Evolutionary conservation across 1,284 basidiomycete genomes (phyloP), one percentile per base, ranked within the genome.

Genomic region (Fomitiporia mediterranea): DNA sequence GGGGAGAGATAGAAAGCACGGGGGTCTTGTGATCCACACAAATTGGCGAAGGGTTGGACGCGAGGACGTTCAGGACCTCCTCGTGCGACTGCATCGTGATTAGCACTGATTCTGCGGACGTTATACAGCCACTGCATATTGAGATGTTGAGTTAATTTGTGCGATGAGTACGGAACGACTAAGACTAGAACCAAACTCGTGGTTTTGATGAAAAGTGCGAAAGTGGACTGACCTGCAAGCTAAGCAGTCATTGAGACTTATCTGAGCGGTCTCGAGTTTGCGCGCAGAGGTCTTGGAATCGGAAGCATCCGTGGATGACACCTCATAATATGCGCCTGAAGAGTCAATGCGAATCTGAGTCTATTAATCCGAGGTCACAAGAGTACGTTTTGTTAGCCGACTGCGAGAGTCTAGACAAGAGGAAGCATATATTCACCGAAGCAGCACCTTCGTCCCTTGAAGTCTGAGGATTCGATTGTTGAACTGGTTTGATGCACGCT

Each of bases 11-110:
- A 17, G 94, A 95, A 2, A 95, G 72, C 21, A 96, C 82, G 4
- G 91, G 84, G 1, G 83, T 69, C 60, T 80, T 83, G 65, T 81
- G 73, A 51, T 65, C 67, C 40, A 69, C 66, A 40, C 71, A 67
- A 56, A 69, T 63, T 51, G 67, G 61, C 35, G 72, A 66, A 0
- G 78, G 71, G 62, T 91, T 89, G 23, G 73, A 69, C 40, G 77
- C 70, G 23, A 97, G 78, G 63, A 91, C 88, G 51, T 80, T 80
- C 42, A 94, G 79, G 1, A 99, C 91, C 70, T 99, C 94, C 23
- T 84, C 83, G 67, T 98, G 94, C 13, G 92, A 96, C 71, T 99
- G 97, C 59, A 97, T 82, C n/a, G 93, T 94, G 68, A 99, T 97
- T 57, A 99, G 81, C 35, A 99, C 88, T 11, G 92, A 96, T 76